Percentiles rank a stretch among this genome's conserved stretches.
Conservation (phyloP, 2,329 filamentous ascomycete genomes). For the Beauveria sp. region DNA sequence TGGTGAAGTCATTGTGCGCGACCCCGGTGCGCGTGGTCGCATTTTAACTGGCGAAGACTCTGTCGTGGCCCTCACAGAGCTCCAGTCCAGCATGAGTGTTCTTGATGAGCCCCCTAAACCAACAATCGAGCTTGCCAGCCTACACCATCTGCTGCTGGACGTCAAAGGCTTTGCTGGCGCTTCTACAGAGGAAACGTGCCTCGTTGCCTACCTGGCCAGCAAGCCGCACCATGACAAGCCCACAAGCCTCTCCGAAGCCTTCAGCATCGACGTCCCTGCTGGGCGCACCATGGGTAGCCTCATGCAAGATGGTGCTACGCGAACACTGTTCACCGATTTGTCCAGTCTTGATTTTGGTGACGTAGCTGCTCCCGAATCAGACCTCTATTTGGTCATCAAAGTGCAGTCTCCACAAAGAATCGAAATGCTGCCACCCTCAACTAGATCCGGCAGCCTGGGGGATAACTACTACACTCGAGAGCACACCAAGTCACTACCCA, state of each 20-base stretch:
- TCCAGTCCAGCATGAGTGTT: constrained; percentile 95
- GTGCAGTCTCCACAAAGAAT: constrained; percentile 56
- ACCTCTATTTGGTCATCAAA: constrained; percentile 78
- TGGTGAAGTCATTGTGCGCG: constrained; percentile 90
- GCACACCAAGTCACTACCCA: constrained; percentile 38
- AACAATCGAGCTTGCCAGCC: constrained; percentile 57
- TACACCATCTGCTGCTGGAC: constrained; percentile 79
- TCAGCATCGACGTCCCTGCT: constrained; percentile 67
- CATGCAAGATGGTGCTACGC: constrained; percentile 59
- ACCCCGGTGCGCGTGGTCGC: constrained; percentile 73
- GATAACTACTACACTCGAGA: constrained; percentile 37
- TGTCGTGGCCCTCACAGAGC: constrained; percentile 78
- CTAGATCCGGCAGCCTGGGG: constrained; percentile 41
- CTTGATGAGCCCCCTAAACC: constrained; percentile 72
- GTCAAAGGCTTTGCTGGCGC: constrained; percentile 75
- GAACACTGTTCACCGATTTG: constrained; percentile 82
- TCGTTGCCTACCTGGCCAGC: constrained; percentile 71
- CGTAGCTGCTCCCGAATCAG: constrained; percentile 53
- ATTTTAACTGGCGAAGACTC: constrained; percentile 90
- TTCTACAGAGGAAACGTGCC: constrained; percentile 63
- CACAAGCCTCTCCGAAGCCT: constrained; percentile 72
- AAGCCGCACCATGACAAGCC: constrained; percentile 58
- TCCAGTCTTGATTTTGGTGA: constrained; percentile 67
- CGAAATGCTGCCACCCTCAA: constrained; percentile 36
- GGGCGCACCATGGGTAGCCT: constrained; percentile 63